Conservation (phyloP, 2,329 filamentous ascomycete genomes). For the Pestalotiopsis sp. region DNA sequence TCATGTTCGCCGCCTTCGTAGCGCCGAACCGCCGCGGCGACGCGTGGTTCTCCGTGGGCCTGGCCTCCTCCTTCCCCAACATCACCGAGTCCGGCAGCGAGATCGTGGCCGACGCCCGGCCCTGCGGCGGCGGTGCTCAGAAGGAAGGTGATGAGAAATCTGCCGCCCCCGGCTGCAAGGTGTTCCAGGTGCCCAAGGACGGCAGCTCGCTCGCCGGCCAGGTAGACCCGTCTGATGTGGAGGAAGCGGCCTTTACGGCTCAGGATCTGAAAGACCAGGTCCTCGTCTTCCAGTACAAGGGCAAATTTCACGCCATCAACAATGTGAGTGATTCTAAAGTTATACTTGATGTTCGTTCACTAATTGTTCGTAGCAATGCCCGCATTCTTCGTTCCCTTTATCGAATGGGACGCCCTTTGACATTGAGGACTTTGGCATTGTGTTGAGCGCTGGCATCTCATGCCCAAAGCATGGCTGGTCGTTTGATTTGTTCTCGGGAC, state of each 20-base stretch:
- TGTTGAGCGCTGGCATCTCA: conserved; percentile 62
- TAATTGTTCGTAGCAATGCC: conserved; percentile 56
- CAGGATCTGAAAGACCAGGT: conserved; percentile 58
- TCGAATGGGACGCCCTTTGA: conserved; percentile 67
- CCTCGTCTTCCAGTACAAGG: conserved; percentile 65
- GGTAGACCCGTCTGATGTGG: conserved; percentile 35
- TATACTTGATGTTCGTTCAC: not conserved
- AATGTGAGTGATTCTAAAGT: conserved; percentile 51
- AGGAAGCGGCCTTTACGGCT: conserved; percentile 21
- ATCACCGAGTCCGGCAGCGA: conserved; percentile 41
- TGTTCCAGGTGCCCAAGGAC: conserved; percentile 52
- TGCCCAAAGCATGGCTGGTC: conserved; percentile 75
- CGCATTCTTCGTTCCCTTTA: conserved; percentile 68
- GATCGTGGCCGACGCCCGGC: conserved; percentile 37
- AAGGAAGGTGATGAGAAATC: conserved; percentile 34
- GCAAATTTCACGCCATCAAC: conserved; percentile 68
- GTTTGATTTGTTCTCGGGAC: conserved; percentile 68
- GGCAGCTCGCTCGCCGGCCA: conserved; percentile 39
- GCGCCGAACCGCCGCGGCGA: conserved; percentile 17
- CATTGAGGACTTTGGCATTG: conserved; percentile 72
- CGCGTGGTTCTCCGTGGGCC: conserved; percentile 58
- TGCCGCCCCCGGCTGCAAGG: conserved; percentile 57
- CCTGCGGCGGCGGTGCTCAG: conserved; percentile 30
- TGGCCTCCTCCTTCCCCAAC: conserved; percentile 57
- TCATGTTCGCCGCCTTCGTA: conserved; percentile 6